These are phyloP conservation scores for Hamamelis virginiana DNA, from an alignment of 164 flowering plant genomes.

Conservation along the genomic window DNA sequence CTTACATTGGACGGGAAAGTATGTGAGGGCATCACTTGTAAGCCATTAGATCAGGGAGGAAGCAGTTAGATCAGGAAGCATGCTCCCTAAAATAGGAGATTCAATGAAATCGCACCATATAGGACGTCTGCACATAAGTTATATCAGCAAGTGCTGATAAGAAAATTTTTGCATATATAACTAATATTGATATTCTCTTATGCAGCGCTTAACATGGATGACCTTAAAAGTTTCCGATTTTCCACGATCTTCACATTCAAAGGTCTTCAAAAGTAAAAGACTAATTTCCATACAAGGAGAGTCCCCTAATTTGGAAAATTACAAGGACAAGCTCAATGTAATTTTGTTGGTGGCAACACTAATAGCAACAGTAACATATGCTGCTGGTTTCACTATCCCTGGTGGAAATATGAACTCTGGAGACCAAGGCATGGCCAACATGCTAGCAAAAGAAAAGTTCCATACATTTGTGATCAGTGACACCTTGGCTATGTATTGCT, in stretches of 20 bases:
- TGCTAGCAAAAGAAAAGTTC: constrained; percentile 13
- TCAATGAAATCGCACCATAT: no score
- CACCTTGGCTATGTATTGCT: constrained; percentile 19
- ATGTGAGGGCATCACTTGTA: no score
- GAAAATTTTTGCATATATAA: no score
- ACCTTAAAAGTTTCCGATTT: constrained; percentile 18
- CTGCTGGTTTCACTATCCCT: constrained; percentile 32
- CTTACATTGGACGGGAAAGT: no score
- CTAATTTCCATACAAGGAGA: neutral
- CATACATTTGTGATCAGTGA: constrained; percentile 21
- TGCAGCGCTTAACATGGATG: constrained; percentile 21
- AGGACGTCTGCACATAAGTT: no score
- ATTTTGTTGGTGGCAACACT: constrained; percentile 25
- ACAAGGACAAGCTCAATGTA: constrained; percentile 13
- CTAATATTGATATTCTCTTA: neutral
- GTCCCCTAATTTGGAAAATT: neutral
- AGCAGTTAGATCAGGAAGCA: no score
- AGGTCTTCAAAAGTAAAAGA: neutral
- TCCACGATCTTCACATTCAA: constrained; percentile 11
- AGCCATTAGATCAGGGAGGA: no score
- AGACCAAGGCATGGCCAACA: constrained; percentile 21
- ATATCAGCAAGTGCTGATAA: no score
- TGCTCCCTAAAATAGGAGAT: no score
- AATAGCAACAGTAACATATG: constrained; percentile 24
- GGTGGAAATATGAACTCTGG: constrained; percentile 20